Evolutionary conservation across 139 green algal species (phyloP).

Genomic region (Medakamo hakoo): DNA sequence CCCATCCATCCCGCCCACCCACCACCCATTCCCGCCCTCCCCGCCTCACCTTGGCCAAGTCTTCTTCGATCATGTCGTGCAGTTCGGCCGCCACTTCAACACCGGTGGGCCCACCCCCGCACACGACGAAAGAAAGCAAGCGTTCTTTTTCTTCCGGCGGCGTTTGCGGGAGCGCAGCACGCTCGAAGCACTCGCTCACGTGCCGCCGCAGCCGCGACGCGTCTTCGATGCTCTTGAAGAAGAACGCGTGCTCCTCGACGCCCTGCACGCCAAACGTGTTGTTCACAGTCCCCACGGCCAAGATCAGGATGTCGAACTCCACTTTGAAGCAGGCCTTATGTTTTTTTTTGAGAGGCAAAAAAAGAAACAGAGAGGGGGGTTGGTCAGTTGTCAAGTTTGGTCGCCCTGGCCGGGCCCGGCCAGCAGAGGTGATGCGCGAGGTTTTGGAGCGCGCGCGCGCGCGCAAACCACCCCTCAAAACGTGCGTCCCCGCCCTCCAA

Average conservation of each 20-base stretch:
- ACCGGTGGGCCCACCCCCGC: constrained; percentile 75
- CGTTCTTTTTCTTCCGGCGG: constrained; percentile 38
- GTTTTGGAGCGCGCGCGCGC: no score
- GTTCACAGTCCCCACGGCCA: constrained; percentile 71
- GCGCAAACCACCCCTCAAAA: no score
- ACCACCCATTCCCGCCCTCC: no score
- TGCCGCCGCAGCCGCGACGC: constrained; percentile 45
- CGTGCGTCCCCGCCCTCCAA: no score
- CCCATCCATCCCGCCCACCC: no score
- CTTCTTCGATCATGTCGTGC: constrained; percentile 65
- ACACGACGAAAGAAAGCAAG: constrained; percentile 79
- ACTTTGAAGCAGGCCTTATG: constrained; percentile 83
- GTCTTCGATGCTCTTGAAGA: constrained; percentile 79
- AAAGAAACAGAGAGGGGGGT: no score
- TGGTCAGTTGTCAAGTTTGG: no score
- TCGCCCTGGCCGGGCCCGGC: no score
- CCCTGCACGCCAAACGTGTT: constrained; percentile 85
- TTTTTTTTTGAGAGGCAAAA: no score
- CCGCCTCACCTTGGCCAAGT: constrained; percentile 31
- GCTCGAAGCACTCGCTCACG: constrained; percentile 78
- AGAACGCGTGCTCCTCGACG: constrained; percentile 65
- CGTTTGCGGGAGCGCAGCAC: constrained; percentile 53
- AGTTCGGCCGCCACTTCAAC: constrained; percentile 85
- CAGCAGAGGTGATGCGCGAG: no score
- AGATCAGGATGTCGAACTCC: constrained; percentile 65